These are phyloP conservation scores for Fusarium subtropicale DNA, from an alignment of 2,329 filamentous ascomycete species.

Conservation along the genomic window DNA sequence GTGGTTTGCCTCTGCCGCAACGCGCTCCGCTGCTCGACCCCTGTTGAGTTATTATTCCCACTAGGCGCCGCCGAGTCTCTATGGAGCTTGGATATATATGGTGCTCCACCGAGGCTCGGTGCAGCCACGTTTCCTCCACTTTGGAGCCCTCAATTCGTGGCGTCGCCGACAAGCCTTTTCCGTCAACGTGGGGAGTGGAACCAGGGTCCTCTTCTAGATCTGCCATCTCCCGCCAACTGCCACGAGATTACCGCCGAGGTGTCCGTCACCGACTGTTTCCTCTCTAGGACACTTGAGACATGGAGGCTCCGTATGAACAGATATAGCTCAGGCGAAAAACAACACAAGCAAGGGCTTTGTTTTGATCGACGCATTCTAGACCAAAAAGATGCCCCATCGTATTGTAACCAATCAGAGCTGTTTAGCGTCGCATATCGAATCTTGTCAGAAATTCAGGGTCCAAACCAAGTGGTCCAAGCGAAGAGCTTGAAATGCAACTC, in stretches of 20 bases:
- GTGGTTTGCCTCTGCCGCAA: constrained; percentile 21
- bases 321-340: constrained; percentile 9
- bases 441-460: constrained; percentile 35
- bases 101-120: constrained; percentile 20
- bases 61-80: constrained; percentile 31
- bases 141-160: constrained; percentile 26
- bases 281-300: not conserved
- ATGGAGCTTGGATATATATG: constrained; percentile 1
- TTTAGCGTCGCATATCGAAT: constrained; percentile 26
- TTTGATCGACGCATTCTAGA: constrained; percentile 31
- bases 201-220: constrained; percentile 14
- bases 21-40: constrained; percentile 36
- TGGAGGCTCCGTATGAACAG: constrained; percentile 1
- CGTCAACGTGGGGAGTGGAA: constrained; percentile 18
- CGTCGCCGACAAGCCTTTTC: constrained; percentile 27
- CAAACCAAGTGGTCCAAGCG: constrained; percentile 35
- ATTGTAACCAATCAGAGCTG: constrained; percentile 11
- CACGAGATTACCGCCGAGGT: not conserved
- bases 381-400: constrained; percentile 16
- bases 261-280: constrained; percentile 32
- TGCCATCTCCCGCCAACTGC: constrained; percentile 7
- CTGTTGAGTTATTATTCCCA: constrained; percentile 20
- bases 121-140: constrained; percentile 44
- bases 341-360: not conserved
- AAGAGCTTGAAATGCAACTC: constrained; percentile 20